Percentiles rank a stretch among this genome's conserved stretches.
phyloP scores from a whole-genome alignment of 2,329 filamentous ascomycete species.

The Tolypocladium paradoxum region DNA sequence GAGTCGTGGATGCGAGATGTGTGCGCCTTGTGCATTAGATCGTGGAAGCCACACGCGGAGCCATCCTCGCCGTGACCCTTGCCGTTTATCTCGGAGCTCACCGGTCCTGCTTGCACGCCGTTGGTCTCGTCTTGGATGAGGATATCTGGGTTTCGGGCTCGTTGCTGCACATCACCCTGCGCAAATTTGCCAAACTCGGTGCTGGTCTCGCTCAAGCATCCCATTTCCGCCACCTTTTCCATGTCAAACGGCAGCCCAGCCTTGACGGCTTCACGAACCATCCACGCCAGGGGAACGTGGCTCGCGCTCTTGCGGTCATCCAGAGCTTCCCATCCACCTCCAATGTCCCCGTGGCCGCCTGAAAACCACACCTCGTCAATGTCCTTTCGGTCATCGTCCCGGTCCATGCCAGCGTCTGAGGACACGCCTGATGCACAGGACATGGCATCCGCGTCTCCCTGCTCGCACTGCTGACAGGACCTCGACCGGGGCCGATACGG shows the following conservation, averaged over 20 bases:
- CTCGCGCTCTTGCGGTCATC: conserved; percentile 50
- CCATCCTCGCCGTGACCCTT: conserved; percentile 12
- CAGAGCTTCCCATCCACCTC: conserved; percentile 60
- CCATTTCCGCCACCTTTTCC: conserved; percentile 55
- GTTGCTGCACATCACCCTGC: background rate
- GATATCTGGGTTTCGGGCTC: conserved; percentile 11
- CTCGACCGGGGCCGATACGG: conserved; percentile 32
- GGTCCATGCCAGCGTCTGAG: conserved; percentile 23
- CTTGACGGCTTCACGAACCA: conserved; percentile 47
- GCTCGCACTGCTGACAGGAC: conserved; percentile 19
- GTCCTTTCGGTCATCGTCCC: conserved; percentile 50
- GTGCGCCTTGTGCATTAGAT: conserved; percentile 47
- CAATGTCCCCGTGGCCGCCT: conserved; percentile 68
- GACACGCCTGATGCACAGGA: conserved; percentile 20
- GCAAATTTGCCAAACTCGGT: conserved; percentile 1
- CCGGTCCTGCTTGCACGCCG: conserved; percentile 7
- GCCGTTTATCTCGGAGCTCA: conserved; percentile 11
- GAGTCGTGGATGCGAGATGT: conserved; percentile 57
- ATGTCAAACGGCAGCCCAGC: conserved; percentile 63
- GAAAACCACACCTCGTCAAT: conserved; percentile 76
- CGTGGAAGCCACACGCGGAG: conserved; percentile 33
- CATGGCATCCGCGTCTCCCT: conserved; percentile 12
- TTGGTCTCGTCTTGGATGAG: conserved; percentile 10
- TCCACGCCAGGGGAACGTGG: conserved; percentile 60
- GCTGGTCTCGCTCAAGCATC: conserved; percentile 31